These are phyloP conservation scores for Hibiscus syriacus DNA, from an alignment of 345 rosid genomes.

Conservation along the genomic window DNA sequence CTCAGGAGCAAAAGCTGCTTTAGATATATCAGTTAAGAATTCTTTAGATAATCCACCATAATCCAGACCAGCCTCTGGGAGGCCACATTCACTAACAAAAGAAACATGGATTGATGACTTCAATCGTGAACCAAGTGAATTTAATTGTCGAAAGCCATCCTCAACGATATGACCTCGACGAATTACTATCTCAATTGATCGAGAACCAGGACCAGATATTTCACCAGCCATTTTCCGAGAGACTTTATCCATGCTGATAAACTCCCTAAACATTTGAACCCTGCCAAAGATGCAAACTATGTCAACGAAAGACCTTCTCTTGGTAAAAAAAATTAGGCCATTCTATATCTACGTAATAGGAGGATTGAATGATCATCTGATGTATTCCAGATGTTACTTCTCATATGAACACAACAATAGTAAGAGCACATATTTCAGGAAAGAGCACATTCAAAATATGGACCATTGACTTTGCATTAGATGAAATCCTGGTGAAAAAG, in stretches of 20 bases:
- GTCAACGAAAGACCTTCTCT: constrained; percentile 12
- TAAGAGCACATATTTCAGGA: background rate
- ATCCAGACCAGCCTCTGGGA: constrained; percentile 97
- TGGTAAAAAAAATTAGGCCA: background rate
- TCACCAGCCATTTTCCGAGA: constrained; percentile 90
- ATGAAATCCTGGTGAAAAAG: background rate
- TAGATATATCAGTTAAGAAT: constrained; percentile 91
- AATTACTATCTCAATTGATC: constrained; percentile 76
- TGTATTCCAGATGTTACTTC: background rate
- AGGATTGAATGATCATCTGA: background rate
- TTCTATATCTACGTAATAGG: background rate
- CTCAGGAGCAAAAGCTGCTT: constrained; percentile 87
- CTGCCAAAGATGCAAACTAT: constrained; percentile 37
- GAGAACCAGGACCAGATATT: constrained; percentile 71
- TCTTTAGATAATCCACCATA: constrained; percentile 97
- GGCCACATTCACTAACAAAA: constrained; percentile 93
- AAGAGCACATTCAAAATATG: background rate
- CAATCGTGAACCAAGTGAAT: constrained; percentile 74
- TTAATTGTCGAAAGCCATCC: constrained; percentile 85
- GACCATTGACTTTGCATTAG: background rate
- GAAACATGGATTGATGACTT: constrained; percentile 91
- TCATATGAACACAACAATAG: background rate
- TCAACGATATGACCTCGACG: constrained; percentile 88
- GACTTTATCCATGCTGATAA: constrained; percentile 83
- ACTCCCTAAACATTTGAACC: constrained; percentile 94